These are phyloP conservation scores for Stellera chamaejasme DNA, from an alignment of 345 rosid genomes.

Conservation along the genomic window DNA sequence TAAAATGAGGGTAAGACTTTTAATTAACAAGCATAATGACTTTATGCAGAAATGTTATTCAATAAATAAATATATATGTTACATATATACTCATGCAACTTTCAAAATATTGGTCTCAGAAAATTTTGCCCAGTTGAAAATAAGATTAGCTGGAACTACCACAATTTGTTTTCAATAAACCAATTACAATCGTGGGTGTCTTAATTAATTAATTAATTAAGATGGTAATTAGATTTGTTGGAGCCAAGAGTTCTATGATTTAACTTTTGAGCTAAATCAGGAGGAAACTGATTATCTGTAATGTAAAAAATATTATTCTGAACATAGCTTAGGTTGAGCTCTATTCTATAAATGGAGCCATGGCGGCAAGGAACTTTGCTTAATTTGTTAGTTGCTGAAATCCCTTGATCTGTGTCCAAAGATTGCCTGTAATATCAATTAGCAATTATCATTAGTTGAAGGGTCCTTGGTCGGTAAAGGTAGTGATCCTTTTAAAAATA, in stretches of 20 bases:
- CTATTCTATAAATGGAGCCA: slow-evolving; percentile 29
- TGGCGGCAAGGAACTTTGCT: slow-evolving; percentile 14
- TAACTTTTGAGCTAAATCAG: slow-evolving; percentile 15
- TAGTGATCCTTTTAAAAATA: slow-evolving; percentile 34
- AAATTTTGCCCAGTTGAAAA: too few relatives aligned
- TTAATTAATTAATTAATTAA: too few relatives aligned
- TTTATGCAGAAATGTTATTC: too few relatives aligned
- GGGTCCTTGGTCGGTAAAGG: slow-evolving; percentile 15
- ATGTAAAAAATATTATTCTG: slow-evolving; percentile 28
- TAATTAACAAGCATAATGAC: too few relatives aligned
- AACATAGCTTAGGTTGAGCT: slow-evolving; percentile 21
- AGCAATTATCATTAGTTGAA: slow-evolving; percentile 26
- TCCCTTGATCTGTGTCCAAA: slow-evolving; percentile 28
- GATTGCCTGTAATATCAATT: slow-evolving; percentile 16
- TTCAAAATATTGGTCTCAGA: too few relatives aligned
- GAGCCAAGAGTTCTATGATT: background rate
- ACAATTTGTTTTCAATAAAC: too few relatives aligned
- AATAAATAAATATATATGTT: too few relatives aligned
- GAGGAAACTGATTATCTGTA: slow-evolving; percentile 37
- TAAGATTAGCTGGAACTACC: too few relatives aligned
- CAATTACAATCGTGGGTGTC: too few relatives aligned
- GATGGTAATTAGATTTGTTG: too few relatives aligned
- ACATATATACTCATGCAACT: too few relatives aligned
- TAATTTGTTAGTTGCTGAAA: slow-evolving; percentile 6
- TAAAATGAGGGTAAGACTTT: too few relatives aligned